Percentiles rank a stretch among this genome's conserved stretches.
Conservation (phyloP, 371 early-diverging fungal species). For the Syncephalastrum contaminatum region DNA sequence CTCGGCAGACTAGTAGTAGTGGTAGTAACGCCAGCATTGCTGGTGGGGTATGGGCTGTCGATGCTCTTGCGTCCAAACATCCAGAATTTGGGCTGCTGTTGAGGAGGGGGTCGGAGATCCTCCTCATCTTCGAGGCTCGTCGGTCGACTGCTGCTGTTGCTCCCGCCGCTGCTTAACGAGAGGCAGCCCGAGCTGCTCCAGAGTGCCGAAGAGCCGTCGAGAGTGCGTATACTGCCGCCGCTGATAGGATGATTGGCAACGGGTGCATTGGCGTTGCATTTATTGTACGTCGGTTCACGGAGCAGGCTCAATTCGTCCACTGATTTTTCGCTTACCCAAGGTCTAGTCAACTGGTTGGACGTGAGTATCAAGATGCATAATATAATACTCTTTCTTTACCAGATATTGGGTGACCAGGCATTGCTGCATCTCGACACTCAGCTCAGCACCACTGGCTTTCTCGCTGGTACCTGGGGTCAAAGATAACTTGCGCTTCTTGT, state of each 20-base stretch:
- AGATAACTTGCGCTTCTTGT: constrained; percentile 43
- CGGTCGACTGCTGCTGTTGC: constrained; percentile 46
- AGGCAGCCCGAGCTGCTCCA: constrained; percentile 40
- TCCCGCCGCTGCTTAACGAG: constrained; percentile 21
- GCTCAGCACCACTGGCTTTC: constrained; percentile 11
- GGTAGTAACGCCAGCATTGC: constrained; percentile 7
- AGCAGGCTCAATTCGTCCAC: constrained; percentile 71
- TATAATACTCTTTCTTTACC: constrained; percentile 22
- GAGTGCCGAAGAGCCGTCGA: neutral
- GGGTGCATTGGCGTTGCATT: constrained; percentile 29
- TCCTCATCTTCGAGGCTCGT: constrained; percentile 12
- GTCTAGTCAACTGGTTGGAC: constrained; percentile 53
- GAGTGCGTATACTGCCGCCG: constrained; percentile 6
- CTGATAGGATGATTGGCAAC: constrained; percentile 19
- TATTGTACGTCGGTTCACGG: constrained; percentile 63
- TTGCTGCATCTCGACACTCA: constrained; percentile 42
- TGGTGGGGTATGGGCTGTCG: constrained; percentile 15
- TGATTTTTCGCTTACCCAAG: constrained; percentile 66
- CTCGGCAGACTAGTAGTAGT: neutral
- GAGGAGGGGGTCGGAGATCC: neutral
- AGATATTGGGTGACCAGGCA: constrained; percentile 69
- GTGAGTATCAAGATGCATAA: constrained; percentile 6
- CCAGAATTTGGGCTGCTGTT: constrained; percentile 23
- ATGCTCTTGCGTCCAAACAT: constrained; percentile 46
- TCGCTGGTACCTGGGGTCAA: constrained; percentile 33